A percentile compares a stretch with the other conserved stretches of the same genome.
Conservation (phyloP, 257 asterid species). For the Sherardia arvensis region DNA sequence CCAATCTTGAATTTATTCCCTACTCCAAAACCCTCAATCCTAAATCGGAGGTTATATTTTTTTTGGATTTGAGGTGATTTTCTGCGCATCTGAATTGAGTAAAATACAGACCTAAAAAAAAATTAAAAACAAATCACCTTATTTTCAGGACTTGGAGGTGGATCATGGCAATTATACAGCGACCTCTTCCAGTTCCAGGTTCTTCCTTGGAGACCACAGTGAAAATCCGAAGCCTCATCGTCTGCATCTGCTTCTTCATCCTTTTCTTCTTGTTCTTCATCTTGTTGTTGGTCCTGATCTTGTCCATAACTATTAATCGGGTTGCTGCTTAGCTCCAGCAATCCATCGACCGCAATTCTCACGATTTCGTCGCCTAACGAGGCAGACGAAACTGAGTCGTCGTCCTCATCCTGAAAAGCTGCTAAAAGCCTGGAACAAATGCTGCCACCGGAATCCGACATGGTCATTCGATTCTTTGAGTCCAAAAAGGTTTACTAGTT, state of each 20-base stretch:
- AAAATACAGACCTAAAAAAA: too few species aligned
- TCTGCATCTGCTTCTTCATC: not conserved
- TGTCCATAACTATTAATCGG: not conserved
- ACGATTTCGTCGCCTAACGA: not conserved
- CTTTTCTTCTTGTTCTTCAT: not conserved
- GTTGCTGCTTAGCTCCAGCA: not conserved
- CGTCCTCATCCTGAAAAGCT: not conserved
- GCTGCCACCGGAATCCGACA: not conserved
- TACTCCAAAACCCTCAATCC: not conserved
- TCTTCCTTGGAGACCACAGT: not conserved
- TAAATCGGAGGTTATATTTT: too few species aligned
- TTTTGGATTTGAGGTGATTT: too few species aligned
- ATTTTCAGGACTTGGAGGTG: not conserved
- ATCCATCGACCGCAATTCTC: not conserved
- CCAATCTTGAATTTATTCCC: not conserved
- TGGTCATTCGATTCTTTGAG: too few species aligned
- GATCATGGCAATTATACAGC: not conserved
- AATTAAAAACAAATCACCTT: not conserved
- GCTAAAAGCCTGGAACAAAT: not conserved
- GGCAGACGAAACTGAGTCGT: not conserved
- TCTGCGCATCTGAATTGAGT: too few species aligned
- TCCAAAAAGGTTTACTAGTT: not conserved
- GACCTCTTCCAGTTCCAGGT: not conserved
- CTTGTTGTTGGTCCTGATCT: too few species aligned
- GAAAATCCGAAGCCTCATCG: too few species aligned